Conservation (phyloP, 345 rosid genomes). For the Salix arbutifolia region DNA sequence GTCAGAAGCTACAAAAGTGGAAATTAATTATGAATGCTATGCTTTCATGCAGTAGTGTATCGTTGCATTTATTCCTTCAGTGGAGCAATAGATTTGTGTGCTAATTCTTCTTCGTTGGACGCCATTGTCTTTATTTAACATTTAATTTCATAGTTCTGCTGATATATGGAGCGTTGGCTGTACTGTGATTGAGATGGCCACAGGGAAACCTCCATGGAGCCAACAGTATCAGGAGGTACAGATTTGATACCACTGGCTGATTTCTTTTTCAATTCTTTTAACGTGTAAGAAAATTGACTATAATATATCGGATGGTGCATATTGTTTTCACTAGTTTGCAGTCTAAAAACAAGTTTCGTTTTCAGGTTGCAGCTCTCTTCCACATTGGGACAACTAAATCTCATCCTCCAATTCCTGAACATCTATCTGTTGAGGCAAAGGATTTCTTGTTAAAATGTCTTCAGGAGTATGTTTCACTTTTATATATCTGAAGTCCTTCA, state of each 20-base stretch:
- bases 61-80: not conserved
- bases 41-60: not conserved
- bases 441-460: slow-evolving; percentile 32
- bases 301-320: not conserved
- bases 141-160: slow-evolving; percentile 27
- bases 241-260: slow-evolving; percentile 11
- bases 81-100: not conserved
- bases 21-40: not conserved
- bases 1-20: not conserved
- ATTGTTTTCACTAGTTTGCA: slow-evolving; percentile 12
- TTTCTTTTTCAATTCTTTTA: slow-evolving; percentile 6
- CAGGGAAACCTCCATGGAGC: slow-evolving; percentile 35
- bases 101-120: slow-evolving; percentile 2
- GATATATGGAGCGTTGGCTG: slow-evolving; percentile 37
- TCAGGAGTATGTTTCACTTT: slow-evolving; percentile 23
- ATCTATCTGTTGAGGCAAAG: slow-evolving; percentile 28
- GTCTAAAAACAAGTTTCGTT: not conserved
- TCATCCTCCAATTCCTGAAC: slow-evolving; percentile 34
- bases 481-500: not conserved
- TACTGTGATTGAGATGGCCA: slow-evolving; percentile 37
- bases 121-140: slow-evolving; percentile 19
- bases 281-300: not conserved
- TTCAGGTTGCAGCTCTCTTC: slow-evolving; percentile 36
- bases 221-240: slow-evolving; percentile 38
- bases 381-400: slow-evolving; percentile 37